Percentiles rank a stretch among this genome's conserved stretches.
These are phyloP conservation scores for Metschnikowia cerradonensis DNA, from an alignment of 805 yeast genomes.

Conservation along the genomic window DNA sequence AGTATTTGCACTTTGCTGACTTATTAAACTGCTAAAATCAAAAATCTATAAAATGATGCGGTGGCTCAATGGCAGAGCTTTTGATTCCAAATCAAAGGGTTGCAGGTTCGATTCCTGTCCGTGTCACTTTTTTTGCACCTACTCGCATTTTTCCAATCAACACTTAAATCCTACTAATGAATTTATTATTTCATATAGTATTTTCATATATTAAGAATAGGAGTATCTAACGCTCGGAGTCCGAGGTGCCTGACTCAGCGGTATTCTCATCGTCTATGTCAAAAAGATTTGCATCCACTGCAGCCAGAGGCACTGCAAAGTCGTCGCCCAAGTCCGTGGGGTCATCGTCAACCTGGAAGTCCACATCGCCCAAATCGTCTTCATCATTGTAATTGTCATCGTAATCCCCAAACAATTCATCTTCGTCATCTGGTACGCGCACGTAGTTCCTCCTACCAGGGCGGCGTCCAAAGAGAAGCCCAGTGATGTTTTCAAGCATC, in stretches of 20 bases:
- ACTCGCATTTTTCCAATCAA: background rate
- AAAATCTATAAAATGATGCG: conserved; percentile 11
- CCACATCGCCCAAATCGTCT: conserved; percentile 21
- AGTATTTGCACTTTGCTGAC: too few relatives aligned
- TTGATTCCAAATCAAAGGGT: conserved; percentile 24
- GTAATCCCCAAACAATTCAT: conserved; percentile 39
- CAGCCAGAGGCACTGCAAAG: conserved; percentile 8
- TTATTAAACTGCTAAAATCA: background rate
- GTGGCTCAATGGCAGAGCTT: conserved; percentile 25
- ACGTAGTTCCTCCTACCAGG: conserved; percentile 41
- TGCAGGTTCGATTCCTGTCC: conserved; percentile 25
- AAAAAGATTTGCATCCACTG: conserved; percentile 27
- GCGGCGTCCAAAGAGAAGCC: conserved; percentile 31
- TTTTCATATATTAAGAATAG: too few relatives aligned
- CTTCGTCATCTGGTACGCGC: conserved; percentile 40
- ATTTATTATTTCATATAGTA: too few relatives aligned
- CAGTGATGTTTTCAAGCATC: conserved; percentile 29
- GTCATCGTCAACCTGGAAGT: conserved; percentile 21
- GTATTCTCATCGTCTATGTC: conserved; percentile 26
- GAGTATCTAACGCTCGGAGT: background rate
- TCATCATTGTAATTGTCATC: conserved; percentile 40
- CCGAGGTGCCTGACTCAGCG: conserved; percentile 5
- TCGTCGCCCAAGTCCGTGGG: conserved; percentile 16
- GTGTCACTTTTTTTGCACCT: conserved; percentile 14
- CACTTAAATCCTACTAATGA: too few relatives aligned